phyloP scores from a whole-genome alignment of 495 filamentous ascomycete genomes.

The Neurospora sp. region DNA sequence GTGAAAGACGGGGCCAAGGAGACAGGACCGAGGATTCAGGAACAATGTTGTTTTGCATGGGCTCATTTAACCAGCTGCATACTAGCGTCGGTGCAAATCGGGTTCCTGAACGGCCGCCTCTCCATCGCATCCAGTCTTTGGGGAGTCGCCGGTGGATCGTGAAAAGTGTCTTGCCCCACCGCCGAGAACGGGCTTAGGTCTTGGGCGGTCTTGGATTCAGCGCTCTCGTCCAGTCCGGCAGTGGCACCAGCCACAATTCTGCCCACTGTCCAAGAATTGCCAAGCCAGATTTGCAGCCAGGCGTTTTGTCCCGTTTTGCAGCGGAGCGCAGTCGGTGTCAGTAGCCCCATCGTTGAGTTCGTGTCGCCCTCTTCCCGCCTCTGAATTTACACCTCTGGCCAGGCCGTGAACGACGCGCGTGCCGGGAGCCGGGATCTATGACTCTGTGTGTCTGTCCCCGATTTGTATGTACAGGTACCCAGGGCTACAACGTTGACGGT shows the following conservation, averaged over 20 bases:
- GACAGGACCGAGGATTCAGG: background rate
- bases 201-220: background rate
- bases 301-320: background rate
- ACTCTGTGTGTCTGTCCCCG: background rate
- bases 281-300: background rate
- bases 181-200: background rate
- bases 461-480: background rate
- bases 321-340: background rate
- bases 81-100: background rate
- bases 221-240: slow-evolving; percentile 8
- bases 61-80: background rate
- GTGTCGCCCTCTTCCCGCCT: slow-evolving; percentile 11
- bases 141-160: background rate
- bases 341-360: slow-evolving; percentile 10
- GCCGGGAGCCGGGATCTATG: background rate
- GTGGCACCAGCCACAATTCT: slow-evolving; percentile 13
- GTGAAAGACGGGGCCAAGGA: background rate
- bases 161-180: background rate
- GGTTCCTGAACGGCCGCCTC: background rate
- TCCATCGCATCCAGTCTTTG: background rate
- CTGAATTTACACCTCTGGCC: slow-evolving; percentile 3
- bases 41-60: background rate
- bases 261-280: background rate
- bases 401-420: background rate
- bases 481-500: slow-evolving; percentile 8